Base-by-base conservation (phyloP, 169 alveolate genomes). In the Blepharisma undulans region DNA sequence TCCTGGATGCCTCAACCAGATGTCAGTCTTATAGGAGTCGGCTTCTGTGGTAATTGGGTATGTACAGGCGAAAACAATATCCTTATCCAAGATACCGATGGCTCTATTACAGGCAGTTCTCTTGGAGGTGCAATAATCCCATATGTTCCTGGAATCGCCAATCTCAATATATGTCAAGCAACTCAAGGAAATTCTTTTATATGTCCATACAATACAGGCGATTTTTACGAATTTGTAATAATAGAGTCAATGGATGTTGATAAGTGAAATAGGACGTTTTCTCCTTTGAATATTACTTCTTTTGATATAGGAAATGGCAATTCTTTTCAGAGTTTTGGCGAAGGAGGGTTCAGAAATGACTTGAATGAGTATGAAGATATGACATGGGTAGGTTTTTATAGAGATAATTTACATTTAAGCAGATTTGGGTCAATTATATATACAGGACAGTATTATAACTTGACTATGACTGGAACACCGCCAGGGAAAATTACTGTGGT, bases 281-380 rank as follows among this genome's bases (percentile, higher is more conserved):
- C 84, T 5, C 91, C 91, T 1, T 61, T 86, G 6, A 72, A 86
- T 5, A 72, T 86, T 0, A 72, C 91, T 66, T 86, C 91, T 6
- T 2, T n/a, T 72, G 66, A 48, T 5, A 48, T 48, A 0, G 66
- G 66, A 48, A 48, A 48, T 48, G 91, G 84, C 2, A 3, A 34
- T 60, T 8, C 89, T 3, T 82, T 86, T 18, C 2, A 66, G 16
- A 86, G 84, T 25, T 22, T 2, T 10, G 18, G 7, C 22, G 66
- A 61, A 14, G 34, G 79, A 25, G 61, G 21, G 7, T 86, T 66
- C 29, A 71, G 72, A 5, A 86, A 86, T 32, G 84, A 86, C 72
- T 12, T 86, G 6, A 36, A 27, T 5, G 27, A 29, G 25, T 86
- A 25, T 48, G 29, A 22, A 34, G 91, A 86, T 32, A 86, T 61